Conservation (phyloP, 2,329 filamentous ascomycete species). For the Neofusicoccum ribis region DNA sequence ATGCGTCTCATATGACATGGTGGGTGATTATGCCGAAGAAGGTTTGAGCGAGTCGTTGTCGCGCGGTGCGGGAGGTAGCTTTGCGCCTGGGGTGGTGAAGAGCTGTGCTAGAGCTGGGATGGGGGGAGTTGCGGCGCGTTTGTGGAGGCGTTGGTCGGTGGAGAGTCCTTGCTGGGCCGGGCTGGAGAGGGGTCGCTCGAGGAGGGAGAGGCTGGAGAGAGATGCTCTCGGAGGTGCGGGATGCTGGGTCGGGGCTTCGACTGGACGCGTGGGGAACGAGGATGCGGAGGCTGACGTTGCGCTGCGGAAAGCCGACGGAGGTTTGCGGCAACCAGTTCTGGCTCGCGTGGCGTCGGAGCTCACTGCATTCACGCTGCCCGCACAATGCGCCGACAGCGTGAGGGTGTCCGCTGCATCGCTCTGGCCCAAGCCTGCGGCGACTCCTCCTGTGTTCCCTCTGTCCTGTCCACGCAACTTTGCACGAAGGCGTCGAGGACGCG, state of each 20-base stretch:
- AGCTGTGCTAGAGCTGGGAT: slow-evolving; percentile 51
- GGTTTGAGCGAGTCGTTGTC: neutral
- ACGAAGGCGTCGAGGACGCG: too few relatives aligned
- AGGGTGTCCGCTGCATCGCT: too few relatives aligned
- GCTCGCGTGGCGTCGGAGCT: too few relatives aligned
- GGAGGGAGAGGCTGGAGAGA: too few relatives aligned
- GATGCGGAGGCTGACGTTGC: slow-evolving; percentile 12
- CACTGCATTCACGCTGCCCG: too few relatives aligned
- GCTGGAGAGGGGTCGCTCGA: neutral
- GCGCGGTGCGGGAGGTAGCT: slow-evolving; percentile 65
- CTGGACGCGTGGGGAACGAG: slow-evolving; percentile 21
- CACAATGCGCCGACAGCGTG: too few relatives aligned
- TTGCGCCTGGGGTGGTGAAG: slow-evolving; percentile 69
- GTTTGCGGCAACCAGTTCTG: slow-evolving; percentile 72
- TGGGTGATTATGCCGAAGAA: neutral
- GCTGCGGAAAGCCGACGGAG: slow-evolving; percentile 52
- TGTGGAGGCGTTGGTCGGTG: slow-evolving; percentile 10
- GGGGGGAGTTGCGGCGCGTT: slow-evolving; percentile 10
- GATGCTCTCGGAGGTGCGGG: neutral
- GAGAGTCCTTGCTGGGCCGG: neutral
- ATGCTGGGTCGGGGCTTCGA: neutral
- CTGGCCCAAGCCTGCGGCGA: too few relatives aligned
- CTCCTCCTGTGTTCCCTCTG: too few relatives aligned
- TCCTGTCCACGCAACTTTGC: too few relatives aligned
- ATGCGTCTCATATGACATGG: slow-evolving; percentile 9